These are phyloP conservation scores for Metarhizium humberi DNA, from an alignment of 2,329 filamentous ascomycete species.

Conservation along the genomic window DNA sequence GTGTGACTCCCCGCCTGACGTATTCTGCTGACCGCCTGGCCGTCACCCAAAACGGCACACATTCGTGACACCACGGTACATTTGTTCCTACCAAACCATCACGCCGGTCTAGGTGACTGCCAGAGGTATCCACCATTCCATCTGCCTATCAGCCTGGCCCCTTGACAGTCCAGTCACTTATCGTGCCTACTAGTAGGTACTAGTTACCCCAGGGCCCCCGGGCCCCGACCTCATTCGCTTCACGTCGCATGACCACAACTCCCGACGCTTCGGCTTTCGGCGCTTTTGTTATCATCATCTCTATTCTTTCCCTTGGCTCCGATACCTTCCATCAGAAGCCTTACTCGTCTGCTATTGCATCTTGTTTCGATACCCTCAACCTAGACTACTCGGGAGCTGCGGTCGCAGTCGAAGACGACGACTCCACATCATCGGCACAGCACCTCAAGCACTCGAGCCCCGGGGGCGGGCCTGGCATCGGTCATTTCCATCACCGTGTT, in stretches of 20 bases:
- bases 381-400: not conserved
- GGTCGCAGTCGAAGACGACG: not conserved
- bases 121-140: not conserved
- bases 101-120: not conserved
- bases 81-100: not conserved
- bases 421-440: not conserved
- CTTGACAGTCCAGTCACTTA: not conserved
- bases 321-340: not conserved
- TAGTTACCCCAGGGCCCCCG: not conserved
- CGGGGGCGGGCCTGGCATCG: not conserved
- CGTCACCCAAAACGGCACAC: not conserved
- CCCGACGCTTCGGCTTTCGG: not conserved
- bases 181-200: not conserved
- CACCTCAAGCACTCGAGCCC: not conserved
- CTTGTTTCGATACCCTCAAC: not conserved
- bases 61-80: not conserved
- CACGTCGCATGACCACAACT: slow-evolving; percentile 4
- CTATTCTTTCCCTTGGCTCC: not conserved
- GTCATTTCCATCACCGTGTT: not conserved
- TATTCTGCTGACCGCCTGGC: slow-evolving; percentile 1
- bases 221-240: slow-evolving; percentile 3
- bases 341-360: not conserved
- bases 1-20: slow-evolving; percentile 2
- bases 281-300: not conserved
- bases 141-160: not conserved